Evolutionary conservation across 371 early-diverging fungal species (phyloP), one percentile per base, ranked within the genome.

Genomic region (Mortierella sp.): DNA sequence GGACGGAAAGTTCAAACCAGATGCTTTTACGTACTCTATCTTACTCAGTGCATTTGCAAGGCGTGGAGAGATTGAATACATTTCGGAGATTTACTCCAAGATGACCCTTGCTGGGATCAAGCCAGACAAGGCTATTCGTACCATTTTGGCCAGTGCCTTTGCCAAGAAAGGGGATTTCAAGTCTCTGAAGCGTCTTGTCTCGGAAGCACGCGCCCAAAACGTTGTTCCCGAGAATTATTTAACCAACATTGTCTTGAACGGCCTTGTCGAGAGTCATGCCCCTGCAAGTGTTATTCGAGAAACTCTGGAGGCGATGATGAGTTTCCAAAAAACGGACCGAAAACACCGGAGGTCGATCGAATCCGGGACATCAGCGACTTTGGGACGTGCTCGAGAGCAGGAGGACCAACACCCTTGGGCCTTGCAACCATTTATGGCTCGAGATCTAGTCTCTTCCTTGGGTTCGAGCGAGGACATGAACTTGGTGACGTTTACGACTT

Each of bases 141-240:
- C 47, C 21, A 72, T 72, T n/a, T 60, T 77, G 44, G 79, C 70
- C 15, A 72, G 68, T 25, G 79, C 79, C 5, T 72, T 77, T 60
- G 72, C 70, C 4, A 77, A 77, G 55, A 48, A 53, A 2, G 66
- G 72, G 4, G 72, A 77, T 30, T 63, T 77, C 57, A 68, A 56
- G 43, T 65, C 72, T 2, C 46, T 77, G 25, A 66, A 69, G 50
- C 68, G 72, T 21, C 63, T 77, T 14, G 45, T 69, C 11, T 66
- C 62, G 28, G 72, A 72, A 11, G 79, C 79, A 11, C 60, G 65
- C 26, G 14, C 28, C 16, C 64, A 69, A 7, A 50, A 65, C 7
- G 74, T 95, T 47, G 94, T 94, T 75, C 92, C 94, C 0, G 95
- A 94, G 11, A 70, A 91, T 30, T 74, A 84, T 61, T 68, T 87